Base-by-base conservation (phyloP, 2,329 filamentous ascomycete species). In the Talaromyces sp. region DNA sequence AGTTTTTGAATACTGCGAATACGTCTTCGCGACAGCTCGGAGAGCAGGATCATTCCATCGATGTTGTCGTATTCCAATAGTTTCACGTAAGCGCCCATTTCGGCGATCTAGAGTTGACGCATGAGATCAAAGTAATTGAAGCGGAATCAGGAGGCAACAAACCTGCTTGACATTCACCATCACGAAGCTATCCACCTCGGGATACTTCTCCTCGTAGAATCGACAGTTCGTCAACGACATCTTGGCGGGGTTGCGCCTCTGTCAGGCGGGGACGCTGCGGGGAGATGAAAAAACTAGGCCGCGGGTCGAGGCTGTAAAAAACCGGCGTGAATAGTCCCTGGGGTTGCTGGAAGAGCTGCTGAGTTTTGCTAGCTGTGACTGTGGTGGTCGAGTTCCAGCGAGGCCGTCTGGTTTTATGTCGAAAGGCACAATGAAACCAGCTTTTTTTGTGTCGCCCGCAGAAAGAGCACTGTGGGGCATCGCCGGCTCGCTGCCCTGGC, bases 161-260 rank as follows among this genome's bases (percentile, higher is more conserved):
- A 93, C 90, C 88, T 96, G 92, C 86, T 96, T 96, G 72, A 98
- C 95, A 80, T 98, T 99, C 77, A 99, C 95, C 95, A 99, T 99
- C 76, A 99, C 96, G 81, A 97, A 98, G 84, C 92, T 96, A 81
- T 99, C 95, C 77, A 99, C 93, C 85, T 98, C 95, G 63, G 92
- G 92, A 74, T 90, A 97, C 81, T 96, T 96, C 82, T 96, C 92
- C 85, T 96, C 92, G 78, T 96, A 97, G 81, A 96, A 97, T 73
- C 92, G 92, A 80, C 91, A 96, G 82, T 96, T 96, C 77, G 91
- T 95, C 83, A 96, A 87, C 81, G 92, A 96, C 91, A 96, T 96
- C 73, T 77, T 90, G 85, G 84, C 82, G 82, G 80, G 73, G 74
- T 73, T 73, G 72, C 72, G 71, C 66, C 65, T 67, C 55, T 51